Conservation (phyloP, 139 green algal species). For the Volvox africanus region DNA sequence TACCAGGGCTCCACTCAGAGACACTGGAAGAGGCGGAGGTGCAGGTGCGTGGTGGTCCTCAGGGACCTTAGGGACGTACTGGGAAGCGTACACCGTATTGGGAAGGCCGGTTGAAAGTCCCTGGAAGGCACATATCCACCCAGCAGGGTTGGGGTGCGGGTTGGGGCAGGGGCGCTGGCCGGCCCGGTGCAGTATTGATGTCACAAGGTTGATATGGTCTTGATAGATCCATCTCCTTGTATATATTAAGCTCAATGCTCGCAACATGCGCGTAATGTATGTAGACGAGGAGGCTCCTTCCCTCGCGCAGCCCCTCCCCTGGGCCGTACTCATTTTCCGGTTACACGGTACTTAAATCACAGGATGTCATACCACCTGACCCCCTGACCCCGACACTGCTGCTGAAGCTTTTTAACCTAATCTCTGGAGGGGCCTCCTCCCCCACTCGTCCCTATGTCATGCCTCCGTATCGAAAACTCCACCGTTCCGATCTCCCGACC, state of each 20-base stretch:
- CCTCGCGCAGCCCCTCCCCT: too few species aligned
- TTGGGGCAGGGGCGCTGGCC: too few species aligned
- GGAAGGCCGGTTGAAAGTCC: not conserved
- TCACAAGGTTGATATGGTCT: not conserved
- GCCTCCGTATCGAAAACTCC: not conserved
- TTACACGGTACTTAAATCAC: too few species aligned
- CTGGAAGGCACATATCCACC: too few species aligned
- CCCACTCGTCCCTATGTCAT: not conserved
- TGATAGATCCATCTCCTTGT: not conserved
- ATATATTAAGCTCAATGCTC: too few species aligned
- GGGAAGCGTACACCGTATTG: not conserved
- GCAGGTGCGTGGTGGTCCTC: constrained; percentile 65
- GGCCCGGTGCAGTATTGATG: not conserved
- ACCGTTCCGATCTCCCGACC: not conserved
- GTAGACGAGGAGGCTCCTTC: too few species aligned
- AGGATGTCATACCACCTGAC: too few species aligned
- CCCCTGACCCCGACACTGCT: too few species aligned
- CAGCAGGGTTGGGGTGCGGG: not conserved
- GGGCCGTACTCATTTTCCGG: too few species aligned
- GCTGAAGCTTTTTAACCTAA: not conserved
- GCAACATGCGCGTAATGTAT: too few species aligned
- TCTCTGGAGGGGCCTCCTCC: too few species aligned
- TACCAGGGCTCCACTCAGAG: constrained; percentile 92
- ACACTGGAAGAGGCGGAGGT: constrained; percentile 67
- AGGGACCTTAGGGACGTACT: too few species aligned